Conservation (phyloP, 768 basidiomycete species). For the Boletellus ananas region DNA sequence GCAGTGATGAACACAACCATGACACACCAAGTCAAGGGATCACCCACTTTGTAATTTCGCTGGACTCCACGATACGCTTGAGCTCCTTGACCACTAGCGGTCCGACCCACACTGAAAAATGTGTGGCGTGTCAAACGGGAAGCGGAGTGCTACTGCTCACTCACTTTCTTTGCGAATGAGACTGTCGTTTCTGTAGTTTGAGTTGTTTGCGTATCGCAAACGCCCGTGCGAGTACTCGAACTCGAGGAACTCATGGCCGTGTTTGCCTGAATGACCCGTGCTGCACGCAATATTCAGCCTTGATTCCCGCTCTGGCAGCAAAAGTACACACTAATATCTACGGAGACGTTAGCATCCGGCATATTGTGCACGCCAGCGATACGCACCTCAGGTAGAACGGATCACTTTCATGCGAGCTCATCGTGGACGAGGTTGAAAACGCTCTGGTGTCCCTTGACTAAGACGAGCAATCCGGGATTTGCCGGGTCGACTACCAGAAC, state of each 20-base stretch:
- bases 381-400: constrained; percentile 77
- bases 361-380: neutral
- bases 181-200: constrained; percentile 97
- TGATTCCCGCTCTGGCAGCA: neutral
- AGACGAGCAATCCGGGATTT: constrained; percentile 10
- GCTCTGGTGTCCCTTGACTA: neutral
- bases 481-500: constrained; percentile 9
- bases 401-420: constrained; percentile 51
- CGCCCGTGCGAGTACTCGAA: constrained; percentile 98
- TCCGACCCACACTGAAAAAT: constrained; percentile 81
- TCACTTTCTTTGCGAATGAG: constrained; percentile 97
- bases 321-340: constrained; percentile 50
- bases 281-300: constrained; percentile 4
- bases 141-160: constrained; percentile 30
- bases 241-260: constrained; percentile 96
- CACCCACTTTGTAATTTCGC: constrained; percentile 87
- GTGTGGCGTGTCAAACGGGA: neutral
- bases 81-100: constrained; percentile 91
- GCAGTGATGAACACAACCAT: neutral
- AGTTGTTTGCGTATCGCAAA: constrained; percentile 97
- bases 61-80: constrained; percentile 88
- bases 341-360: constrained; percentile 12
- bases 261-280: constrained; percentile 97
- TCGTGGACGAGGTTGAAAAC: constrained; percentile 19
- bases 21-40: neutral